Base-by-base conservation (phyloP, 2,329 filamentous ascomycete species). In the Thielaviopsis punctulata region DNA sequence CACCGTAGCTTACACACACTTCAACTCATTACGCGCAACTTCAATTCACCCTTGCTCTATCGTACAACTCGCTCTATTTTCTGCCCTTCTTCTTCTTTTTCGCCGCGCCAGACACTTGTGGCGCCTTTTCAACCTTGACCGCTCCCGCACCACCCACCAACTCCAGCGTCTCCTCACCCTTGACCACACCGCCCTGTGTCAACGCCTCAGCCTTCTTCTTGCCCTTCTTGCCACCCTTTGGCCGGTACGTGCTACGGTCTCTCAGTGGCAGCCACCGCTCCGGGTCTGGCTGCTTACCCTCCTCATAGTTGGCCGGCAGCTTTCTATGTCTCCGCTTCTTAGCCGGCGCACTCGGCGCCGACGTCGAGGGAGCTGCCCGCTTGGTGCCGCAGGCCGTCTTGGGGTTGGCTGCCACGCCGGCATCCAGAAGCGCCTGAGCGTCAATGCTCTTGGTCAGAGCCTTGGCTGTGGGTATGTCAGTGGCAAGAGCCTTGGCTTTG, bases 241-340 rank as follows among this genome's bases (percentile, higher is more conserved):
- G 88, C 47, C 84, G 73, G 67, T 95, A 98, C 41, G 80, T 85
- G 59, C 85, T 92, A 53, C 92, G 77, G 64, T 98, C 92, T 50
- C 84, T 80, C 61, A 96, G 72, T 12, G 92, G 90, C 55, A 98
- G 68, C 92, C 92, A 98, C 57, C 92, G 76, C 67, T 98, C 92
- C 0, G 87, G 82, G 65, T 98, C 92, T 30, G 86, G 77, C 58
- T 80, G 81, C 71, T 88, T 93, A 59, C 75, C 78, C 50, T 85
- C 76, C 55, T 87, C 85, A 61, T 79, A 86, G 60, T 81, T 75
- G 66, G 86, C 86, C 27, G 84, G 84, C 60, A 85, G 70, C 59
- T 77, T 77, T 53, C 71, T 75, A 62, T 75, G 70, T 60, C 75
- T 76, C 62, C 77, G 79, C 55, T 75, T 69, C 61, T 78, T 79